Base-by-base conservation (phyloP, 2,329 filamentous ascomycete species). In the Verticillium longisporum region DNA sequence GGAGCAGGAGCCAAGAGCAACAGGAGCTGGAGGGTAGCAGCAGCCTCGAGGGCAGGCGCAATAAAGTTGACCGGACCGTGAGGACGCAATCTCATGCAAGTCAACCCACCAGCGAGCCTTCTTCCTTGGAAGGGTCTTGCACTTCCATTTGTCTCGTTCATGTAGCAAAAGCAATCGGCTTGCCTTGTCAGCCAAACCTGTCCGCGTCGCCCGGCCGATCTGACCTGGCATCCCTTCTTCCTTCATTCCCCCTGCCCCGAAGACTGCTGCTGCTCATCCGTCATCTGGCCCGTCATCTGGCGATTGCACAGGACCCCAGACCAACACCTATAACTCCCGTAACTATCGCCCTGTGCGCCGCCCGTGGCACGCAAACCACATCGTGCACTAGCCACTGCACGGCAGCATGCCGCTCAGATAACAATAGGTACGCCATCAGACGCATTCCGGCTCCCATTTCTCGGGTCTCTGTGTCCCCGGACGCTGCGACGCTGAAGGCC, bases 331-430 rank as follows among this genome's bases (percentile, higher is more conserved):
- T 14, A 55, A 6, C 54, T n/a, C 6, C 26, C 5, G 15, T 21
- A 33, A 6, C 13, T 33, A 13, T n/a, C 33, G 26, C n/a, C 26
- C 54, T 31, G 13, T 34, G 54, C 26, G n/a, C 54, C 54, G 26
- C 54, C 13, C 18, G 26, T 18, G 26, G 11, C 32, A 34, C 54
- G 32, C 26, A 14, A 14, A 33, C 5, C 5, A 55, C 26, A 55
- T 34, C 13, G 15, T 21, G 26, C 11, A n/a, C 5, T n/a, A 55
- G 15, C 18, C 62, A 54, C 60, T 57, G 21, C 26, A 54, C 58
- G 61, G 58, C 61, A 64, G 63, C 60, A 64, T 64, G 63, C 61
- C 63, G 55, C 62, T 57, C 61, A 60, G 38, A 50, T 59, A 58
- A 57, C 37, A 63, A 56, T 56, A 58, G 62, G 50, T 56, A 61